phyloP scores from a whole-genome alignment of 148 eudicot species.

The Diospyros kaki region DNA sequence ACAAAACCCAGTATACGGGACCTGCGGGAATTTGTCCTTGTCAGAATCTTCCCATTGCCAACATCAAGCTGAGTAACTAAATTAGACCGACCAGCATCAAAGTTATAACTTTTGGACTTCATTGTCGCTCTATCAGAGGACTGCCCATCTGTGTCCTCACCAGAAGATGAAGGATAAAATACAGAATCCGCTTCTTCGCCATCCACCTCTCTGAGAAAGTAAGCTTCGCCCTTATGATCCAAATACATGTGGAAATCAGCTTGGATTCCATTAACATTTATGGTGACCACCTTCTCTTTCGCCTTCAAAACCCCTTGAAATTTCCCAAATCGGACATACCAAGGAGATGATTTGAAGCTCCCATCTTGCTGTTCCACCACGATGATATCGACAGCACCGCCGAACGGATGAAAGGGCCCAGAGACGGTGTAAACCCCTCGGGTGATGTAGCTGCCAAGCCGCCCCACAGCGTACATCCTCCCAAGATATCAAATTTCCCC shows the following conservation, averaged over 20 bases:
- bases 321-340: conserved; percentile 94
- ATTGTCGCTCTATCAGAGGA: conserved; percentile 26
- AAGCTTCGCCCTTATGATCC: conserved; percentile 84
- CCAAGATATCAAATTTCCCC: conserved; percentile 8
- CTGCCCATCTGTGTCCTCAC: conserved; percentile 55
- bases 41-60: conserved; percentile 27
- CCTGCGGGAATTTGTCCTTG: conserved; percentile 33
- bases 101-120: conserved; percentile 51
- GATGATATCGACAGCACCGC: conserved; percentile 95
- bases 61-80: conserved; percentile 39
- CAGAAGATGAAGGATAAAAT: conserved; percentile 39
- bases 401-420: conserved; percentile 85
- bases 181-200: conserved; percentile 40
- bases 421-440: conserved; percentile 70
- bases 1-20: conserved; percentile 62
- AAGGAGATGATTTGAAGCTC: conserved; percentile 84
- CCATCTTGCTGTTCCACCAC: conserved; percentile 93
- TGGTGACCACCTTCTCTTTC: conserved; percentile 58
- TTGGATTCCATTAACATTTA: conserved; percentile 71
- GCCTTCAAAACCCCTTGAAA: conserved; percentile 89
- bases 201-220: conserved; percentile 62
- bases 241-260: conserved; percentile 77
- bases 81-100: conserved; percentile 17
- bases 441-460: conserved; percentile 71
- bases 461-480: conserved; percentile 83